Conservation (phyloP, 441 rosid genomes). For the Populus tomentosa region DNA sequence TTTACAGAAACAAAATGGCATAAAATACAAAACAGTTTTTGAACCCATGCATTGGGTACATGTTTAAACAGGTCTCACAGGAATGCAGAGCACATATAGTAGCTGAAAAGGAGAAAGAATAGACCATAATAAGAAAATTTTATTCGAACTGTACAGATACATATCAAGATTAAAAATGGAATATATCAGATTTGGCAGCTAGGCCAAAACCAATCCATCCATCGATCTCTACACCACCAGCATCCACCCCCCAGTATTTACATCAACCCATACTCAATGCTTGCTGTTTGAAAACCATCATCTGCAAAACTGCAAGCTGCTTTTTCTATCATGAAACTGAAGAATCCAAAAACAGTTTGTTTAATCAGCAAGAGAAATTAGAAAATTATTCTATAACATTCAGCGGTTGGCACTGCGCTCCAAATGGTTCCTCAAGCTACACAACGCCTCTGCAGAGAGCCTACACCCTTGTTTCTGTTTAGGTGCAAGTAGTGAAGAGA, state of each 20-base stretch:
- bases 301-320: constrained; percentile 39
- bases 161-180: not conserved
- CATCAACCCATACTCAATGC: constrained; percentile 15
- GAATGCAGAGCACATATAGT: not conserved
- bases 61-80: not conserved
- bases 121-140: not conserved
- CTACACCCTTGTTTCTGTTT: constrained; percentile 48
- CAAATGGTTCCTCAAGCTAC: constrained; percentile 55
- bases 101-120: not conserved
- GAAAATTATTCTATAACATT: constrained; percentile 6
- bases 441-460: constrained; percentile 64
- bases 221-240: constrained; percentile 24
- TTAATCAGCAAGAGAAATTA: constrained; percentile 3
- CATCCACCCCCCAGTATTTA: constrained; percentile 20
- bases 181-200: not conserved
- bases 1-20: too few species aligned
- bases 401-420: constrained; percentile 38
- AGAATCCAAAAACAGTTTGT: constrained; percentile 33
- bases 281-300: constrained; percentile 15
- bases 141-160: not conserved
- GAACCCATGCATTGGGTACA: too few species aligned
- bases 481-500: constrained; percentile 38
- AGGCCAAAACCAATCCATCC: constrained; percentile 4
- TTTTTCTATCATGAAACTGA: constrained; percentile 27
- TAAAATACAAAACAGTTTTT: too few species aligned